Evolutionary conservation across 2,329 filamentous ascomycete species (phyloP), one percentile per base, ranked within the genome.

Genomic region (Neonectria punicea): DNA sequence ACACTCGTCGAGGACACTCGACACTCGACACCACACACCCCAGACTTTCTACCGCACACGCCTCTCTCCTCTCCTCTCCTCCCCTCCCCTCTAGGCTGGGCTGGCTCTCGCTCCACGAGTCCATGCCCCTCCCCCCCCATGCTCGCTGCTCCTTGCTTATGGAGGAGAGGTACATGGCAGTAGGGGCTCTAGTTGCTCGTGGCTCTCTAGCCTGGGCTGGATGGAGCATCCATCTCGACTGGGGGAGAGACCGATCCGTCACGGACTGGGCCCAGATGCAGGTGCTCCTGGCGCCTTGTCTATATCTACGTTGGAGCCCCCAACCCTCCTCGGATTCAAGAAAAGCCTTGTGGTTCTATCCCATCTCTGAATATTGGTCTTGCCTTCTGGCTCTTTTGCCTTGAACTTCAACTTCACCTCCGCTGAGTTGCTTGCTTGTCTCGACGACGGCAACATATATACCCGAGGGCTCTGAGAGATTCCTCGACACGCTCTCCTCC

Each of bases 231-330:
- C 56, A 71, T 66, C 66, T 67, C 47, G 61, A 67, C 61, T 64
- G 65, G 71, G 62, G 68, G 30, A 70, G 30, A 58, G 65, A 67
- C 63, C 70, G 67, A 73, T 73, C 71, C 63, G 70, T 73, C 64
- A 53, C 66, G 53, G 69, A 73, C 66, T 68, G 69, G 69, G 53
- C 65, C 70, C 72, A 64, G 67, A 72, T 74, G 72, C 70, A 74
- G 70, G 63, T 69, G 65, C 56, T 68, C 57, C 63, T 66, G 66
- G 66, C 70, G 70, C 71, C 69, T 74, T 72, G 70, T 69, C 72
- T 74, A 74, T 74, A 74, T 72, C 63, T 73, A 74, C 68, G 53
- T 70, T 70, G 69, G 58, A 46, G 67, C 67, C 69, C 72, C 72
- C 72, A 63, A 67, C 66, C 66, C 59, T 61, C 60, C 59, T 61